These are phyloP conservation scores for Calonectria honghensis DNA, from an alignment of 2,329 filamentous ascomycete genomes.

Conservation along the genomic window DNA sequence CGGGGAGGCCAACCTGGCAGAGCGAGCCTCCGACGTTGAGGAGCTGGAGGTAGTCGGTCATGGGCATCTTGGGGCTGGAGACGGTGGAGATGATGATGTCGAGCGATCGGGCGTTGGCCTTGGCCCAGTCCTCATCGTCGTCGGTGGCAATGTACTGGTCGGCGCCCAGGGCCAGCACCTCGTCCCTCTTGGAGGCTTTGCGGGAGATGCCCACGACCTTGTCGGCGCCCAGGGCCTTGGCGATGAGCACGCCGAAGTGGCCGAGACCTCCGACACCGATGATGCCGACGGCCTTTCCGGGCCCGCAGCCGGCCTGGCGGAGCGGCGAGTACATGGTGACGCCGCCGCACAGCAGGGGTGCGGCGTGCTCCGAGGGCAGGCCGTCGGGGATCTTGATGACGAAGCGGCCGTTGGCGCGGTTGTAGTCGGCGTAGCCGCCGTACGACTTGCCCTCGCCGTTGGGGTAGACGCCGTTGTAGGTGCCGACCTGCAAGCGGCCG, in stretches of 20 bases:
- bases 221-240: constrained; percentile 78
- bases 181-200: constrained; percentile 72
- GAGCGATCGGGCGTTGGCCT: constrained; percentile 73
- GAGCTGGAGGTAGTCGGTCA: constrained; percentile 76
- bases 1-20: constrained; percentile 73
- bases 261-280: constrained; percentile 81
- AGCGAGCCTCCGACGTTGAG: constrained; percentile 76
- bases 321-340: constrained; percentile 86
- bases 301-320: constrained; percentile 63
- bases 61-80: constrained; percentile 72
- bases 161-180: constrained; percentile 73
- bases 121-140: constrained; percentile 71
- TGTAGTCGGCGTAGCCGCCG: constrained; percentile 72
- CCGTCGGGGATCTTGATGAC: constrained; percentile 83
- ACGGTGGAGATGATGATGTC: constrained; percentile 84
- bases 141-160: constrained; percentile 74
- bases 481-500: constrained; percentile 71
- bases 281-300: constrained; percentile 79
- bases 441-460: constrained; percentile 76
- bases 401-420: constrained; percentile 50
- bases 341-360: constrained; percentile 89
- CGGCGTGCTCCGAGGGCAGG: constrained; percentile 76
- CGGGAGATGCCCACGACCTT: constrained; percentile 76
- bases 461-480: constrained; percentile 74
- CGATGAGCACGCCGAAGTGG: constrained; percentile 80